These are phyloP conservation scores for Phytopythium montanum DNA, from an alignment of 352 stramenopile species.

Conservation along the genomic window DNA sequence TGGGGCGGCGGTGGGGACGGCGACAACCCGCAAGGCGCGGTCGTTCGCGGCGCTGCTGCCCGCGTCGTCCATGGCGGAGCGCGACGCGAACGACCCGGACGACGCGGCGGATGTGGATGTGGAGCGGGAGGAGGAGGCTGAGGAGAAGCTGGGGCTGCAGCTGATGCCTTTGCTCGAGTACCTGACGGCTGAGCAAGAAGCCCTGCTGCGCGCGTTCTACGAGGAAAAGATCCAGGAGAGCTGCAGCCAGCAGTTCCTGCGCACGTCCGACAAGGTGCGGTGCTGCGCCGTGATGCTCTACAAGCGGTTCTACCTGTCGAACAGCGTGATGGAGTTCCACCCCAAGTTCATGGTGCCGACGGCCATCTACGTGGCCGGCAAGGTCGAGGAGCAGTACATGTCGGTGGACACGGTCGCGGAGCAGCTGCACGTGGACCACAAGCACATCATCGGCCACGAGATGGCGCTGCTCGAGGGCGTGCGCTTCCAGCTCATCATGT, in stretches of 20 bases:
- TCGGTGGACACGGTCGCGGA: constrained; percentile 82
- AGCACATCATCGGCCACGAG: constrained; percentile 84
- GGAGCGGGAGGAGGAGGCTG: constrained; percentile 31
- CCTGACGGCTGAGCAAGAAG: constrained; percentile 59
- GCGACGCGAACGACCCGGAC: constrained; percentile 73
- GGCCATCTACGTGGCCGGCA: constrained; percentile 85
- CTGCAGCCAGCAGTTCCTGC: constrained; percentile 78
- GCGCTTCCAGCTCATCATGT: constrained; percentile 89
- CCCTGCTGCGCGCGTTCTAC: constrained; percentile 65
- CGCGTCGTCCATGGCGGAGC: constrained; percentile 48
- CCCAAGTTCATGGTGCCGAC: constrained; percentile 84
- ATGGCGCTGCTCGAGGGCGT: constrained; percentile 86
- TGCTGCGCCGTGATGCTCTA: constrained; percentile 82
- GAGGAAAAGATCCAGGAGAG: constrained; percentile 81
- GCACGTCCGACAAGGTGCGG: constrained; percentile 86
- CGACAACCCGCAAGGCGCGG: constrained; percentile 48
- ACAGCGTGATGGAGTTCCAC: constrained; percentile 88
- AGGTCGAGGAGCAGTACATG: constrained; percentile 90
- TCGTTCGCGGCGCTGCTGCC: constrained; percentile 80
- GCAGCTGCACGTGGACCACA: constrained; percentile 80
- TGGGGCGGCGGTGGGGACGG: no score
- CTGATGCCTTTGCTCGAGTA: constrained; percentile 55
- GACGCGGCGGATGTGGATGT: constrained; percentile 58
- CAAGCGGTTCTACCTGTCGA: constrained; percentile 89
- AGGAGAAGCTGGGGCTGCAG: constrained; percentile 51